Evolutionary conservation across 139 green algal genomes (phyloP), one percentile per base, ranked within the genome.

Genomic region (Limnomonas spitsbergensis): DNA sequence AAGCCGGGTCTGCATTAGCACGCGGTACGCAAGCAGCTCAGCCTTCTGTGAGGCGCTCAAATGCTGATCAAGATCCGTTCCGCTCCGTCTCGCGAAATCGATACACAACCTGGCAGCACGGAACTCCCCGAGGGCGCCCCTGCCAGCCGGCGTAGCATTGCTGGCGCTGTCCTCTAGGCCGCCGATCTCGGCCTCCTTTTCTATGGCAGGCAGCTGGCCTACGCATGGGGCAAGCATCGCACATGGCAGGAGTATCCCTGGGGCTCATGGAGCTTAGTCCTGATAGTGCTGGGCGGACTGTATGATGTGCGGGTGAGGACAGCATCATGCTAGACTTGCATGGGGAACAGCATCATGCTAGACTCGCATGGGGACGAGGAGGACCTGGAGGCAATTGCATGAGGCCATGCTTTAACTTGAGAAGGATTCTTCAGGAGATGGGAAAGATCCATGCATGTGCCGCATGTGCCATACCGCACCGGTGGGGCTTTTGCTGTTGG

Each of bases 1-100:
- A 3, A 94, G 82, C 66, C 69, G 72, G 4, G 36, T 67, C 40
- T 87, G 40, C 14, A 92, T 61, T 4, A 92, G 76, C 0, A 66
- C 42, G 0, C 32, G 36, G 66, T 89, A 91, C 7, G 90, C 90
- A n/a, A 87, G 73, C 56, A 83, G 66, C 32, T 89, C 83, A 2
- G 83, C 87, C 0, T 66, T 73, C 73, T 90, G 82, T 2, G 77
- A 69, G 0, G 72, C 27, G 1, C 66, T 81, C 66, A 93, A 81
- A 20, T 68, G 61, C 2, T 66, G 52, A 69, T 93, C 89, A 31
- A 93, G 81, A 68, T 93, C 87, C 4, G 66, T 61, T 2, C 80
- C 40, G 34, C 80, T 38, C 39, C 76, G 72, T 32, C 69, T 77
- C 1, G 69, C 69, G 35, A 83, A 78, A 9, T 72, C 53, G 14